Conservation (phyloP, 768 basidiomycete species). For the Mycena pura region DNA sequence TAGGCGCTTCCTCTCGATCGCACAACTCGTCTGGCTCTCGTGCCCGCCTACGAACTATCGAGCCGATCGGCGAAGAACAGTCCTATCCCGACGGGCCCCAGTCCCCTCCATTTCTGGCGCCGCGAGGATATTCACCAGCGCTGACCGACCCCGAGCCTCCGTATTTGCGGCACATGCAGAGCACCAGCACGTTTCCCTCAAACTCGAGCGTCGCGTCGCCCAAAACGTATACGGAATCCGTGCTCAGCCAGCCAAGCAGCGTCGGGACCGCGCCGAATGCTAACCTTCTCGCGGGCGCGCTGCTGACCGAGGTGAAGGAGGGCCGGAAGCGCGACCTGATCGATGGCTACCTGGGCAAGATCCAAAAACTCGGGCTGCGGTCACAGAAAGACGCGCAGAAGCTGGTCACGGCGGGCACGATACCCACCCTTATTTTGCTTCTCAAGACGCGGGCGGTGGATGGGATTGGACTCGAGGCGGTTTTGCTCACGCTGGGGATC, state of each 20-base stretch:
- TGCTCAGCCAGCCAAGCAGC: conserved; percentile 19
- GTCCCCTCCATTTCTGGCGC: conserved; percentile 1
- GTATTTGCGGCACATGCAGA: background rate
- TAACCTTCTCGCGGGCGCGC: conserved; percentile 32
- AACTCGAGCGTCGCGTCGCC: background rate
- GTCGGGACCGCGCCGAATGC: conserved; percentile 24
- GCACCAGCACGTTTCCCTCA: conserved; percentile 15
- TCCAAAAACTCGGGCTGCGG: conserved; percentile 26
- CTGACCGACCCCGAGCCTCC: background rate
- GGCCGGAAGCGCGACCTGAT: conserved; percentile 31
- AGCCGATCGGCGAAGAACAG: conserved; percentile 22
- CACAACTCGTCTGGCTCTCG: conserved; percentile 13
- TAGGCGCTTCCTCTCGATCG: conserved; percentile 23
- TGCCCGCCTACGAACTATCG: conserved; percentile 2
- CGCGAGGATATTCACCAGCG: conserved; percentile 4
- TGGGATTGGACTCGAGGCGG: conserved; percentile 29
- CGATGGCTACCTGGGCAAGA: conserved; percentile 29
- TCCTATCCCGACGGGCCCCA: background rate
- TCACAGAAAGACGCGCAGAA: conserved; percentile 34
- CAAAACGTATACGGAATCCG: conserved; percentile 19
- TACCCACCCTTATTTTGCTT: conserved; percentile 31
- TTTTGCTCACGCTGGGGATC: conserved; percentile 31
- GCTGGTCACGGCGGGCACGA: conserved; percentile 34
- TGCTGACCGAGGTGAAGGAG: conserved; percentile 32
- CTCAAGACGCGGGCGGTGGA: conserved; percentile 35